phyloP scores from a whole-genome alignment of 106 monocot species.

The Dendrobium catenatum region DNA sequence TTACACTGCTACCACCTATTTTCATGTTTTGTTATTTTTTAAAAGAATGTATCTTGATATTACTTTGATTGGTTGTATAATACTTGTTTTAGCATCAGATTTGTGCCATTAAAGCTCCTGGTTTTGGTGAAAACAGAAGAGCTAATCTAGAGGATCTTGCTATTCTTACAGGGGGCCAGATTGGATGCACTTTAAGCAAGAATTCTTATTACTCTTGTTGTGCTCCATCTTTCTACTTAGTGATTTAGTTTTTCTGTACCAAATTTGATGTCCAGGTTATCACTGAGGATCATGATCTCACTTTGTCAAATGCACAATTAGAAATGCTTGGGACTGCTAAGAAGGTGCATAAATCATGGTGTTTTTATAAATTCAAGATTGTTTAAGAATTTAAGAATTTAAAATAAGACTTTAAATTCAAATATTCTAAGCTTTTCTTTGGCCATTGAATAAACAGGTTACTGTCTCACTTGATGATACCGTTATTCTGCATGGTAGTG shows the following conservation, averaged over 20 bases:
- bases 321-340: conserved; percentile 94
- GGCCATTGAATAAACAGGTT: conserved; percentile 25
- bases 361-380: background rate
- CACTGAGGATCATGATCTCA: conserved; percentile 62
- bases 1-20: background rate
- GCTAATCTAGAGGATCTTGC: conserved; percentile 91
- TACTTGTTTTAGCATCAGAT: conserved; percentile 30
- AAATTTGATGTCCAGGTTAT: conserved; percentile 54
- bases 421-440: background rate
- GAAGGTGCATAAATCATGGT: conserved; percentile 46
- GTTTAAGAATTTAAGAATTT: background rate
- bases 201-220: background rate
- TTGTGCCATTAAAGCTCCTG: conserved; percentile 92
- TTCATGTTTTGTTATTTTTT: background rate
- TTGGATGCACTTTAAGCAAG: conserved; percentile 14
- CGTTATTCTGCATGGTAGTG: conserved; percentile 82
- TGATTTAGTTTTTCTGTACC: background rate
- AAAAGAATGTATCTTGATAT: background rate
- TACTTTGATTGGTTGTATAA: background rate
- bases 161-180: conserved; percentile 87
- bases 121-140: conserved; percentile 92
- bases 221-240: background rate
- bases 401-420: background rate
- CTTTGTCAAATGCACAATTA: conserved; percentile 53
- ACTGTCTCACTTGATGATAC: conserved; percentile 84